phyloP scores from a whole-genome alignment of 2,329 filamentous ascomycete genomes.

The Graphiopsis chlorocephala region DNA sequence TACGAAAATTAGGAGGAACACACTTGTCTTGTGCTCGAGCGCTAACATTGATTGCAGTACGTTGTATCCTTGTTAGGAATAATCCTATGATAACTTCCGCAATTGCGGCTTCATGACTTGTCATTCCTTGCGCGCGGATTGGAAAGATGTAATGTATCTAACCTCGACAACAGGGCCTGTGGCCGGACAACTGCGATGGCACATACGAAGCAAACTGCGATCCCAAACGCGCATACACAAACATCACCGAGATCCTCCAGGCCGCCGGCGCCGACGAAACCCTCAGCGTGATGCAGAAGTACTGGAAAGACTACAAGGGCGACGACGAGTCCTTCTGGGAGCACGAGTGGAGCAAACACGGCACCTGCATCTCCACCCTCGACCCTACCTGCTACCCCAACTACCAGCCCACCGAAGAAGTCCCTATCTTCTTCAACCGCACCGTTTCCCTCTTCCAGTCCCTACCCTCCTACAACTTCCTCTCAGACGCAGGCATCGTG shows the following conservation, averaged over 20 bases:
- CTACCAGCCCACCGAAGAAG: slow-evolving; percentile 59
- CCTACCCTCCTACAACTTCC: slow-evolving; percentile 62
- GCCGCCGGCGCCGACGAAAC: slow-evolving; percentile 54
- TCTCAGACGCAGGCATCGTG: slow-evolving; percentile 60
- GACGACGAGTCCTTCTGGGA: slow-evolving; percentile 65
- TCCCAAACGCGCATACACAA: slow-evolving; percentile 57
- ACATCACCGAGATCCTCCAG: slow-evolving; percentile 62
- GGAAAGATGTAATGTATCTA: too few species aligned
- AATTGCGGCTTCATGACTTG: too few species aligned
- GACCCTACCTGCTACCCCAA: slow-evolving; percentile 61
- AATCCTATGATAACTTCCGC: too few species aligned
- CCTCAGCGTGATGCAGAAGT: slow-evolving; percentile 65
- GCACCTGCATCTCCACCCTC: slow-evolving; percentile 70
- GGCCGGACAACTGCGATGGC: slow-evolving; percentile 62
- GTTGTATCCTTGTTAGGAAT: too few species aligned
- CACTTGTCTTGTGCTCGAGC: too few species aligned
- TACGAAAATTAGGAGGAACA: too few species aligned
- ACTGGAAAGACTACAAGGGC: slow-evolving; percentile 69
- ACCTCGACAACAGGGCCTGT: too few species aligned
- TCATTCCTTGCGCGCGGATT: too few species aligned
- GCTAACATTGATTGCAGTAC: too few species aligned
- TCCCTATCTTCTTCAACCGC: slow-evolving; percentile 66
- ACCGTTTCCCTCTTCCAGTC: slow-evolving; percentile 65
- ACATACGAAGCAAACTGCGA: slow-evolving; percentile 68
- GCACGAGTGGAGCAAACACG: slow-evolving; percentile 71